Percentiles rank a stretch among this genome's conserved stretches.
phyloP scores from a whole-genome alignment of 2,329 filamentous ascomycete species.

The Dactylonectria estremocensis region DNA sequence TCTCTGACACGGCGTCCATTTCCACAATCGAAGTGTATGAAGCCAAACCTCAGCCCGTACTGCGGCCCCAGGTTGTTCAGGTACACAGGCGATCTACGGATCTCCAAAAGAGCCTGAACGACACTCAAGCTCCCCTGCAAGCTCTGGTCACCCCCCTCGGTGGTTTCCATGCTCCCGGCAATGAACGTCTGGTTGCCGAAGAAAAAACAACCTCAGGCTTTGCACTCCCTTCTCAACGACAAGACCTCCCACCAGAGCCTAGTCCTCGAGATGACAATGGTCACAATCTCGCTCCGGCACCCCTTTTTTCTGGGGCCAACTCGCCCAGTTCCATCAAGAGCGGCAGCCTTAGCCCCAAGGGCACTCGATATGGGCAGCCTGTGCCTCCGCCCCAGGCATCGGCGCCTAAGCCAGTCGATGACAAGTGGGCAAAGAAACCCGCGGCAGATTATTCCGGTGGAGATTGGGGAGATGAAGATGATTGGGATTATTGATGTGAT shows the following conservation, averaged over 20 bases:
- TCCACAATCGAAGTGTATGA: conserved; percentile 46
- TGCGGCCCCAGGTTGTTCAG: conserved; percentile 45
- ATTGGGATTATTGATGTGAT: conserved; percentile 44
- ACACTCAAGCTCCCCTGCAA: conserved; percentile 32
- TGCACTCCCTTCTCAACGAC: conserved; percentile 28
- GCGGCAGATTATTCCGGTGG: conserved; percentile 45
- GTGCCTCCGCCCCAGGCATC: conserved; percentile 8
- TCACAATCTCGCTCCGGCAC: conserved; percentile 15
- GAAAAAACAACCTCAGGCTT: conserved; percentile 10
- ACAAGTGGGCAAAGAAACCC: conserved; percentile 47
- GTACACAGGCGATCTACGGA: conserved; percentile 44
- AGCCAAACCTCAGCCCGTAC: conserved; percentile 44
- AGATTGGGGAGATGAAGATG: conserved; percentile 47
- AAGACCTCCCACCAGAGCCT: conserved; percentile 9
- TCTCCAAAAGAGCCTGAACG: conserved; percentile 26
- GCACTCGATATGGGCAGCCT: conserved; percentile 11
- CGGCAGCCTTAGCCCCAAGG: conserved; percentile 21
- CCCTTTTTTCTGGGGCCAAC: conserved; percentile 19
- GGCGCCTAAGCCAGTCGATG: conserved; percentile 17
- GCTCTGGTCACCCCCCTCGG: conserved; percentile 17
- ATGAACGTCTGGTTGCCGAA: conserved; percentile 3
- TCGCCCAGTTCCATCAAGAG: conserved; percentile 20
- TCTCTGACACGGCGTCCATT: conserved; percentile 46
- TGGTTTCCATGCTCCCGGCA: not conserved
- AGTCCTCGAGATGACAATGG: conserved; percentile 1